Evolutionary conservation across 257 asterid genomes (phyloP), one percentile per base, ranked within the genome.

Genomic region (Cynanchum wilfordii): DNA sequence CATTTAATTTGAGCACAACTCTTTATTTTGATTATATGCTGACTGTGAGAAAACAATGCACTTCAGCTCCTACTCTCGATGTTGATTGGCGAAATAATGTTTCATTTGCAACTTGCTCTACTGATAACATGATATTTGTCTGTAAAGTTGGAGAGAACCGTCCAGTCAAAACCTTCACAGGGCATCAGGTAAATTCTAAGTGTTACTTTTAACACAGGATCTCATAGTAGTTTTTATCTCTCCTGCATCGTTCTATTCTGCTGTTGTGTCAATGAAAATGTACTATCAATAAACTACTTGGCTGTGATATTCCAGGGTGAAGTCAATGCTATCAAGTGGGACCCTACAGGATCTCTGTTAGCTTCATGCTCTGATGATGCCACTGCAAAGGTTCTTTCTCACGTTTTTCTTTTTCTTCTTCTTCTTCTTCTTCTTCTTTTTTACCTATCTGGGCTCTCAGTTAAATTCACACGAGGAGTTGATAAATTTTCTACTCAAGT

Each of bases 291-390:
- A 54, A 20, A 19, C 52, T 54, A 20, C 19, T 44, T 44, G 44
- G 17, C 13, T 6, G 55, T 80, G 47, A 72, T 59, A 54, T 62
- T 78, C 76, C 85, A 94, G 99, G 91, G 90, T 75, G 97, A 91
- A 86, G 97, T 95, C 69, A 95, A 95, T 84, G 98, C 97, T 74
- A 92, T 95, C 82, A 95, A 92, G 90, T 95, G 99, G 99, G 98
- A 95, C 79, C 99, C 98, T 16, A 74, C 96, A n/a, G 96, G 98
- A 62, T 57, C 90, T 50, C 86, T 91, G 74, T 84, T 95, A 80
- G 99, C 99, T 2, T 95, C 99, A 38, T 91, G 99, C 87, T 91
- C 99, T 71, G 98, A 95, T 71, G 99, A 95, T 85, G 84, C 86
- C 77, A 91, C 99, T 1, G 95, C 99, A 24, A 91, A 95, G 96